Evolutionary conservation across 2,329 filamentous ascomycete genomes (phyloP).

Genomic region (Boeremia lycopersici): DNA sequence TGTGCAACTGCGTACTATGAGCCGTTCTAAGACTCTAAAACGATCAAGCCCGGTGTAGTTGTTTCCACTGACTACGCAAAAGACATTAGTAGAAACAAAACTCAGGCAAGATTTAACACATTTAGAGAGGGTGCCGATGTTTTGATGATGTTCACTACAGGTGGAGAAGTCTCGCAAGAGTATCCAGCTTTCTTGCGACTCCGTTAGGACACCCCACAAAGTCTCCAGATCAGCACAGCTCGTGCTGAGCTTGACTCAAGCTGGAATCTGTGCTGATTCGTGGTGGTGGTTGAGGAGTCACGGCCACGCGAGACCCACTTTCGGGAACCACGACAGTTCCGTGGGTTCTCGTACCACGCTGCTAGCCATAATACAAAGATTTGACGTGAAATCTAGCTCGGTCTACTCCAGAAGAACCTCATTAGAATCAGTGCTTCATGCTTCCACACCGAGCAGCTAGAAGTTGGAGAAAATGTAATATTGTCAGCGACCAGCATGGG

Average conservation of each 20-base stretch:
- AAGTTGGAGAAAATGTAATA: background rate
- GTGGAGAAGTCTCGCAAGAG: background rate
- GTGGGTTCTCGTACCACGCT: background rate
- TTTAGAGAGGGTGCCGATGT: background rate
- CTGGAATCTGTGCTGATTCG: background rate
- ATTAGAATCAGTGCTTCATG: background rate
- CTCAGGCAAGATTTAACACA: background rate
- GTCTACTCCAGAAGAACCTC: background rate
- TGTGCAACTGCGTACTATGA: background rate
- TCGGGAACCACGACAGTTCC: background rate
- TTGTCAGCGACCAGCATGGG: background rate
- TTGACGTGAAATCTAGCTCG: background rate
- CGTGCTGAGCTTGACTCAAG: background rate
- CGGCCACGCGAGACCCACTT: slow-evolving; percentile 5
- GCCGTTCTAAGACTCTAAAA: background rate
- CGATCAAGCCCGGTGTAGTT: background rate
- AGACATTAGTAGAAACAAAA: background rate
- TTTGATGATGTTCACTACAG: background rate
- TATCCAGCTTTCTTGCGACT: background rate
- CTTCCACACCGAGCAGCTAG: background rate
- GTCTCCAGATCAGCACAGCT: background rate
- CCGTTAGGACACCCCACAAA: background rate
- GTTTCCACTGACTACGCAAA: background rate
- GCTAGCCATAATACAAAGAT: background rate
- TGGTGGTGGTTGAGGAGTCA: background rate